These are phyloP conservation scores for Acacia pycnantha DNA, from an alignment of 331 rosid genomes.

Conservation along the genomic window DNA sequence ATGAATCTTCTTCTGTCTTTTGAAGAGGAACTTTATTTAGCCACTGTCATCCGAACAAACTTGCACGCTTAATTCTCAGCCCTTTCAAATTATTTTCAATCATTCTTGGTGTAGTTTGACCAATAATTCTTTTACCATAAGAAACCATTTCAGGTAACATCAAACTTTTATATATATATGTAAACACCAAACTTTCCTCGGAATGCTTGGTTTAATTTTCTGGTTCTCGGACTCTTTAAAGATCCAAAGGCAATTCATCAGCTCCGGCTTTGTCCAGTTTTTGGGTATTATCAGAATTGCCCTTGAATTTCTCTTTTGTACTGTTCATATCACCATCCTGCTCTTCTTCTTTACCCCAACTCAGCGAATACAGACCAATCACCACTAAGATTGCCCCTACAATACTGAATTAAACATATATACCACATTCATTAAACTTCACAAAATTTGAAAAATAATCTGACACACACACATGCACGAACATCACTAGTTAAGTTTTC, in stretches of 20 bases:
- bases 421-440: background rate
- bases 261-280: conserved; percentile 9
- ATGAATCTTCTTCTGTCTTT: too few species aligned
- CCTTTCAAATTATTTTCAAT: too few species aligned
- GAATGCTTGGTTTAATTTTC: background rate
- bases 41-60: too few species aligned
- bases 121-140: too few species aligned
- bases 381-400: conserved; percentile 57
- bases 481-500: too few species aligned
- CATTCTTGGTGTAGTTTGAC: too few species aligned
- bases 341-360: conserved; percentile 78
- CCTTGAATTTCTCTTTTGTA: conserved; percentile 28
- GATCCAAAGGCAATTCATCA: background rate
- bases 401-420: conserved; percentile 49
- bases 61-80: too few species aligned
- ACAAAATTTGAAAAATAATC: too few species aligned
- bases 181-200: background rate
- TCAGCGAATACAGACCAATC: conserved; percentile 56
- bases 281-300: conserved; percentile 33
- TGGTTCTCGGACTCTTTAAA: background rate
- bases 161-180: background rate
- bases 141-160: background rate
- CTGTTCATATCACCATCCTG: conserved; percentile 24
- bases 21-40: too few species aligned
- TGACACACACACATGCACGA: too few species aligned